Evolutionary conservation across 2,329 filamentous ascomycete genomes (phyloP), one percentile per base, ranked within the genome.

Genomic region (Trichoderma lentiforme): DNA sequence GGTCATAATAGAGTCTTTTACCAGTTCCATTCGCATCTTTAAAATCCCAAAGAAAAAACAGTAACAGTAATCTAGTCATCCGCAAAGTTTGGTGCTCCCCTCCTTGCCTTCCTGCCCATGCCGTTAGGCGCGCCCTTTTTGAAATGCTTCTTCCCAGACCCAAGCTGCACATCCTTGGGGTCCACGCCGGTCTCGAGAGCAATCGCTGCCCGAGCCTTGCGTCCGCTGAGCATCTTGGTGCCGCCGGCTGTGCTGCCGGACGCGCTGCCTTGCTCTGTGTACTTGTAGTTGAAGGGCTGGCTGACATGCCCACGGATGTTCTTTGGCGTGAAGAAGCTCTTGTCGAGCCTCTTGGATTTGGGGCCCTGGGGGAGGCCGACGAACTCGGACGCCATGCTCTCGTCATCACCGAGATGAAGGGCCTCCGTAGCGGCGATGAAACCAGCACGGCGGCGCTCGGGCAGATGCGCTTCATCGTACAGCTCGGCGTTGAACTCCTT

Each of bases 271-370:
- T 97, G 94, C 82, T 96, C 88, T 3, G 90, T 91, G 82, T 98
- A 97, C 83, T 96, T 93, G 83, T 96, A 89, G 81, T 91, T 95
- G 84, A 98, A 98, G 0, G 96, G 95, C 85, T 90, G 90, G 71
- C 84, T 90, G 47, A 97, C 75, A 77, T 93, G 92, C 2, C 90
- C 92, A 1, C 86, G 88, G 58, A 85, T 87, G 12, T 88, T 85
- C 70, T 88, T 86, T 3, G 89, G 84, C 6, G 88, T 91, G 79
- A 99, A 99, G 86, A 98, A 99, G n/a, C 89, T 88, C 78, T 92
- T 93, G 83, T 99, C 96, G 24, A 99, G 85, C 71, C 87, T 88
- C 74, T 89, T 85, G 0, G 94, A 93, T 80, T 97, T 97, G 36
- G 87, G 81, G 1, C 95, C 94, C 60, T 89, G 85, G 5, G 87